These are phyloP conservation scores for Fusarium tuaranense DNA, from an alignment of 2,329 filamentous ascomycete genomes.

Conservation along the genomic window DNA sequence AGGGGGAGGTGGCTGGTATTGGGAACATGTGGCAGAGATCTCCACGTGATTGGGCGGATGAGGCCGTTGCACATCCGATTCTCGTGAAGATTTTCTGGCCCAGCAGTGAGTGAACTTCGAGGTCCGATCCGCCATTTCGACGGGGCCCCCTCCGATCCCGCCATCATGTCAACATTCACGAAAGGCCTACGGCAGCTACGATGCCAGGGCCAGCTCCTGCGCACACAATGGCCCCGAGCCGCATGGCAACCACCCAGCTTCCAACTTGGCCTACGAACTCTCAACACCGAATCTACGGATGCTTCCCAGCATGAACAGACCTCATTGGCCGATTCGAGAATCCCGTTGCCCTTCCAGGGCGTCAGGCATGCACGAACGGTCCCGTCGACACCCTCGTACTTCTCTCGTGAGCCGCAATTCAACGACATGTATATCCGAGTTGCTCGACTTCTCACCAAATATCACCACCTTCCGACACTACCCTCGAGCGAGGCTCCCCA, in stretches of 20 bases:
- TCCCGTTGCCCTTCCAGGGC: conserved; percentile 47
- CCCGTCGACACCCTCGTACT: conserved; percentile 92
- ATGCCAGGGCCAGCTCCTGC: conserved; percentile 48
- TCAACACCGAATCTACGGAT: conserved; percentile 40
- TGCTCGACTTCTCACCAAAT: conserved; percentile 76
- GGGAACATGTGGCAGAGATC: conserved; percentile 28
- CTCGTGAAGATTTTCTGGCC: conserved; percentile 44
- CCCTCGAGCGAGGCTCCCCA: conserved; percentile 74
- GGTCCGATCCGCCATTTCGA: conserved; percentile 40
- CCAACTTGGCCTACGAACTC: conserved; percentile 43
- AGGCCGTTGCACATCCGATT: conserved; percentile 25
- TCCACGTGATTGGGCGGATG: conserved; percentile 43
- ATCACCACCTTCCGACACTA: conserved; percentile 78
- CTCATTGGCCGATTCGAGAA: conserved; percentile 35
- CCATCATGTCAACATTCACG: conserved; percentile 51
- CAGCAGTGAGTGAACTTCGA: conserved; percentile 33
- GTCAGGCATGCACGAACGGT: conserved; percentile 75
- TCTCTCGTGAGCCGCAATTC: conserved; percentile 86
- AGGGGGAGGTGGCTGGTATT: conserved; percentile 10
- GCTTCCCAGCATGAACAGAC: conserved; percentile 26
- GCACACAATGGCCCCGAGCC: conserved; percentile 46
- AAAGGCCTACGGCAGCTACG: conserved; percentile 51
- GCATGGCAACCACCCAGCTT: conserved; percentile 39
- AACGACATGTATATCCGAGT: conserved; percentile 85
- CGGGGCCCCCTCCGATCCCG: conserved; percentile 39